Conservation (phyloP, 257 asterid species). For the Salvia miltiorrhiza region DNA sequence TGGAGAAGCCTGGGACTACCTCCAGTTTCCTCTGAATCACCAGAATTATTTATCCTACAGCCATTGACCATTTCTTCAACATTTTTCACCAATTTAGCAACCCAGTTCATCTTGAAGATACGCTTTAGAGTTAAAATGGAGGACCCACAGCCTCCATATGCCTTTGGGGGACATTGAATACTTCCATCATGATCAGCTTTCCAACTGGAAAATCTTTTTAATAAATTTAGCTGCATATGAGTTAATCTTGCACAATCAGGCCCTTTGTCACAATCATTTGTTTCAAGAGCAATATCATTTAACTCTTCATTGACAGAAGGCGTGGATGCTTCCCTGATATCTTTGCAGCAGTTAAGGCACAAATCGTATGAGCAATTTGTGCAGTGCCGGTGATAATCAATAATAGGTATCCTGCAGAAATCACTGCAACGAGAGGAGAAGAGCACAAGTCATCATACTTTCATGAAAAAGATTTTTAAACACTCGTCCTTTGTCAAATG, state of each 20-base stretch:
- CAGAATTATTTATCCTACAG: constrained; percentile 49
- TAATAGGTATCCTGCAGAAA: constrained; percentile 91
- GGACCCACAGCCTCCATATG: constrained; percentile 79
- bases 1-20: constrained; percentile 40
- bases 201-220: constrained; percentile 52
- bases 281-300: constrained; percentile 30
- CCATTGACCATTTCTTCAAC: constrained; percentile 97
- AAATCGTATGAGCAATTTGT: constrained; percentile 90
- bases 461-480: background rate
- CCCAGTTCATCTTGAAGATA: constrained; percentile 99
- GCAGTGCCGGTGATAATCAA: constrained; percentile 97
- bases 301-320: constrained; percentile 34
- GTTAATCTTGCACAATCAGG: constrained; percentile 39
- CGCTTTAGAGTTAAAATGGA: constrained; percentile 66
- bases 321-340: constrained; percentile 62
- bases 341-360: constrained; percentile 97
- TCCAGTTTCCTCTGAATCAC: constrained; percentile 41
- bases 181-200: constrained; percentile 67
- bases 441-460: background rate
- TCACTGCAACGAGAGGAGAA: constrained; percentile 50
- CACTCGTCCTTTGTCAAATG: constrained; percentile 6
- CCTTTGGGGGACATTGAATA: constrained; percentile 74
- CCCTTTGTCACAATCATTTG: constrained; percentile 33
- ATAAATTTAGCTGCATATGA: constrained; percentile 40
- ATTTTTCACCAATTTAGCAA: constrained; percentile 83